phyloP scores from a whole-genome alignment of 352 stramenopile species.

The Pythium sukuiense region DNA sequence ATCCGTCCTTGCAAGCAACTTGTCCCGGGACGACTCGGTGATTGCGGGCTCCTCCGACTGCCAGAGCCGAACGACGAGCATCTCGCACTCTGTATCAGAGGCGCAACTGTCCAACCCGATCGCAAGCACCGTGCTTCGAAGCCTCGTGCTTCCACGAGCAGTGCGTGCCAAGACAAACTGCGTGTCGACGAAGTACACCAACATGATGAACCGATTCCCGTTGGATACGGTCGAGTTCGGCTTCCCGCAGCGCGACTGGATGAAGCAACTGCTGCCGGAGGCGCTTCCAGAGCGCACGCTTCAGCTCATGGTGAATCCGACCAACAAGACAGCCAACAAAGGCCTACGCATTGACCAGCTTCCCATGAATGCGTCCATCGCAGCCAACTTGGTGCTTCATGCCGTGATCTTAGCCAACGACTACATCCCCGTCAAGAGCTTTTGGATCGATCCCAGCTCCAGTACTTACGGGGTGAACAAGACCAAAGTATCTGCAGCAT shows the following conservation, averaged over 20 bases:
- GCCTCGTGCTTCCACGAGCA: neutral
- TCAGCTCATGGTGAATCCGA: neutral
- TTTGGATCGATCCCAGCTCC: no score
- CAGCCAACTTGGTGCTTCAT: neutral
- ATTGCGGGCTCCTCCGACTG: neutral
- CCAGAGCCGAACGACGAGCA: neutral
- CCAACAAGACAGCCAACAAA: neutral
- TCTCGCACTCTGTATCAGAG: neutral
- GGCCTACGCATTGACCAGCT: neutral
- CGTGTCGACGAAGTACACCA: neutral
- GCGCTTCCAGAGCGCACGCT: neutral
- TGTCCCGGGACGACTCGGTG: neutral
- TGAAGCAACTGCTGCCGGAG: neutral
- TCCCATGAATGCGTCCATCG: constrained; percentile 1
- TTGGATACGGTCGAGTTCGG: neutral
- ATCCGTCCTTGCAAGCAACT: neutral
- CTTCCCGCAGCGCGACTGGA: constrained; percentile 3
- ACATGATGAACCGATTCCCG: neutral
- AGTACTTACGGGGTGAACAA: no score
- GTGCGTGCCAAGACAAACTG: neutral
- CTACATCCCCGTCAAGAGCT: no score
- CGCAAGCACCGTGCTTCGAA: neutral
- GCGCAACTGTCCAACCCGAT: neutral
- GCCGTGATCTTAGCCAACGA: neutral
- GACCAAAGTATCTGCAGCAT: neutral